Percentiles rank a stretch among this genome's conserved stretches.
Evolutionary conservation across 139 green algal species (phyloP).

Genomic region (Mychonastes homosphaera): DNA sequence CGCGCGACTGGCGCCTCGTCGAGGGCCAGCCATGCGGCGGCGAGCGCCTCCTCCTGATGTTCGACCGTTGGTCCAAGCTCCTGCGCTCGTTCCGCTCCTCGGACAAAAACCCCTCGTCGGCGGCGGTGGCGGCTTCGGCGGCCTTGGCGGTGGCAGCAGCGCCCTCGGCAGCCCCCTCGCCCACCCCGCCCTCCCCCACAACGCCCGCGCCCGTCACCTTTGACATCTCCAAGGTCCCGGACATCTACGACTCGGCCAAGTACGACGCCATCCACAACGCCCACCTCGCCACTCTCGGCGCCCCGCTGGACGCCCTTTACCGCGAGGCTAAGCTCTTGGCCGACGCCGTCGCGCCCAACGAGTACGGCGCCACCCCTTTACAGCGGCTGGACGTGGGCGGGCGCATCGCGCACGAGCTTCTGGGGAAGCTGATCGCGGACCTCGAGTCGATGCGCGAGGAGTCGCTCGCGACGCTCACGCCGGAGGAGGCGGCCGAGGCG

Average conservation of each 20-base stretch:
- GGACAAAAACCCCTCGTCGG: no score
- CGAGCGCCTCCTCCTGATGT: constrained; percentile 79
- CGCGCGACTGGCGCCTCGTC: constrained; percentile 41
- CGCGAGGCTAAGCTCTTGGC: constrained; percentile 54
- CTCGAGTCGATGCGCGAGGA: constrained; percentile 75
- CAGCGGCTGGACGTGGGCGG: constrained; percentile 61
- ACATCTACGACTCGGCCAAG: constrained; percentile 90
- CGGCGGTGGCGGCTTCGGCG: no score
- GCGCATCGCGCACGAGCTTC: constrained; percentile 52
- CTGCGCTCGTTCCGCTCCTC: no score
- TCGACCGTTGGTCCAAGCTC: constrained; percentile 52
- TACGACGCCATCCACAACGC: constrained; percentile 94
- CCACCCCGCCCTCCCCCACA: no score
- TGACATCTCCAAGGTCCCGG: constrained; percentile 86
- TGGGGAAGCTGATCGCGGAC: constrained; percentile 89
- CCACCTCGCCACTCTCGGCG: constrained; percentile 58
- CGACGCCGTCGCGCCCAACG: constrained; percentile 52
- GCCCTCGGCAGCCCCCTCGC: no score
- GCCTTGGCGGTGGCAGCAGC: no score
- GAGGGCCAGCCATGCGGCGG: constrained; percentile 52
- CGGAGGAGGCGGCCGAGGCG: constrained; percentile 17
- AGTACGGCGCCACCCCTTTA: constrained; percentile 62
- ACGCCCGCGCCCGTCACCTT: no score
- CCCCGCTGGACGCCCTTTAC: constrained; percentile 31
- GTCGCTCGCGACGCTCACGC: constrained; percentile 41